Base-by-base conservation (phyloP, 139 green algal genomes). In the Closterium sp. region DNA sequence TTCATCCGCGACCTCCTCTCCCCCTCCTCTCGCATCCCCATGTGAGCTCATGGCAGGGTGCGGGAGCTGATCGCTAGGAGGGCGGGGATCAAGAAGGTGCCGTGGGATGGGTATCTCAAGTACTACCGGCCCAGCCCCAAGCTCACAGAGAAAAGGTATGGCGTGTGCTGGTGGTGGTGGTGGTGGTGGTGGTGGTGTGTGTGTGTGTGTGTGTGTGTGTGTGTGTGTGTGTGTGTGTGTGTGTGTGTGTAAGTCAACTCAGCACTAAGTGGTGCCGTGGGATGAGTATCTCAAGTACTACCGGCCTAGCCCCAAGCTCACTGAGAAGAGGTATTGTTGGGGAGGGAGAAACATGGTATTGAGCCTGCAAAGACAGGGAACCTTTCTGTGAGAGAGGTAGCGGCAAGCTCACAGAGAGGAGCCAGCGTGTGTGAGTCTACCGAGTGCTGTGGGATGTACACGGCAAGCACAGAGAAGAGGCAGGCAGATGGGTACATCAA, bases 261-360 rank as follows among this genome's bases (percentile, higher is more conserved):
- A n/a, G n/a, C n/a, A n/a, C n/a, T n/a, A n/a, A n/a, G n/a, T n/a
- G n/a, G n/a, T n/a, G n/a, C n/a, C 97, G 70, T 99, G 97, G 97
- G 98, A 99, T 93, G 98, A 98, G 31, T 99, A 99, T 95, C 97
- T 99, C 32, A 99, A 99, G 94, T 99, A 99, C 91, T 99, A 99
- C 95, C 98, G 98, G 87, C 96, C 99, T 21, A 95, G 96, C 89
- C 96, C 96, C 21, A 96, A 98, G 89, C 94, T 86, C 73, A 97
- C 98, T 4, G 97, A 98, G 95, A 98, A 97, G 62, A 94, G 93
- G 91, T 94, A 19, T 38, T 88, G 31, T 31, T 24, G 17, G 27
- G 34, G 13, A 31, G 31, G 29, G 2, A 62, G 88, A 32, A 9
- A 91, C 1, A 19, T 42, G 32, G 13, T 79, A 24, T 1, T 2